A percentile compares a stretch with the other conserved stretches of the same genome.
These are phyloP conservation scores for Vigna trinervia DNA, from an alignment of 306 rosid species.

Conservation along the genomic window DNA sequence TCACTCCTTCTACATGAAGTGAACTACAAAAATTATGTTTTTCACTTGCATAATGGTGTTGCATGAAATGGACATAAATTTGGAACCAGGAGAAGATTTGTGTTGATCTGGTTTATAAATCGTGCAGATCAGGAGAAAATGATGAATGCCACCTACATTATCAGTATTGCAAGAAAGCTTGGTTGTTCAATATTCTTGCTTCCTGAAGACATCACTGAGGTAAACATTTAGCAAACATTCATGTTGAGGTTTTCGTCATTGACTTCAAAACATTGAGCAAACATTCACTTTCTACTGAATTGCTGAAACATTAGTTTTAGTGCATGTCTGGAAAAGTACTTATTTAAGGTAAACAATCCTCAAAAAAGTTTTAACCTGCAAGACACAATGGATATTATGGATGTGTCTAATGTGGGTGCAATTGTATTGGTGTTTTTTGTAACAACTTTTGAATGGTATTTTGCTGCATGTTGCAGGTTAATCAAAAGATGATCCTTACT, in stretches of 20 bases:
- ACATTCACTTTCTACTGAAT: not conserved
- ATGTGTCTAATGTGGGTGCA: no score
- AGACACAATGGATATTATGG: no score
- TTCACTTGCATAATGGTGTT: not conserved
- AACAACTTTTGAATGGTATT: not conserved
- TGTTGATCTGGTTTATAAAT: not conserved
- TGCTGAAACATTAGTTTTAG: not conserved
- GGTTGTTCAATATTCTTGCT: constrained; percentile 97
- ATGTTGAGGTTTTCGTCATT: not conserved
- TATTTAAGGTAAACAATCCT: not conserved
- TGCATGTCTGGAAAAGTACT: not conserved
- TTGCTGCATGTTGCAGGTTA: constrained; percentile 61
- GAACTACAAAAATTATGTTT: constrained; percentile 3
- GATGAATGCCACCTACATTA: constrained; percentile 97
- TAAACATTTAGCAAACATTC: not conserved
- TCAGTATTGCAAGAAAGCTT: constrained; percentile 97
- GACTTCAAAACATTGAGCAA: not conserved
- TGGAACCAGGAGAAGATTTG: not conserved
- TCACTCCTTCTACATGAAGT: not conserved
- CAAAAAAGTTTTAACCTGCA: no score
- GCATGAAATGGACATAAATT: not conserved
- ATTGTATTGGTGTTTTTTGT: not conserved
- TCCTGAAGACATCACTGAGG: constrained; percentile 99
- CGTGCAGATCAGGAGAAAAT: constrained; percentile 83
- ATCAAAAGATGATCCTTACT: constrained; percentile 98